These are phyloP conservation scores for Fusarium bactridioides DNA, from an alignment of 2,329 filamentous ascomycete genomes.

Conservation along the genomic window DNA sequence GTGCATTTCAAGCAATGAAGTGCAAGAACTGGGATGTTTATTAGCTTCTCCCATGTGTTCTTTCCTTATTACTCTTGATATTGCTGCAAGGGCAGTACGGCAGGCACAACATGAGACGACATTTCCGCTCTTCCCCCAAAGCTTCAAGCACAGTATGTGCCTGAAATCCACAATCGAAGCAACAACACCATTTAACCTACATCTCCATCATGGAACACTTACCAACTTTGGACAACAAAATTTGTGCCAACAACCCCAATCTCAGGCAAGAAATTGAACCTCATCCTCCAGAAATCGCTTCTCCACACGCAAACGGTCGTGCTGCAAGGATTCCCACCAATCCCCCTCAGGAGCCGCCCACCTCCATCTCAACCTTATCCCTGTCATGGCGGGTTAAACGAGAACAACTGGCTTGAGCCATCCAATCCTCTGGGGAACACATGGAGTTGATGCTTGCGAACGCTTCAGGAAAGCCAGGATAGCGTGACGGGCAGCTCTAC, in stretches of 20 bases:
- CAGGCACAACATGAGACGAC: slow-evolving; percentile 14
- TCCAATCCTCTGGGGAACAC: slow-evolving; percentile 16
- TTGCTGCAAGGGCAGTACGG: slow-evolving; percentile 1
- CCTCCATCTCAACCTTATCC: slow-evolving; percentile 26
- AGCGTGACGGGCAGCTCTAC: background rate
- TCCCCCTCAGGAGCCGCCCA: slow-evolving; percentile 15
- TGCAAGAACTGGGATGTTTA: background rate
- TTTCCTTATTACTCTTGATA: slow-evolving; percentile 1
- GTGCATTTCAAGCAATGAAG: background rate
- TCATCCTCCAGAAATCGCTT: slow-evolving; percentile 20
- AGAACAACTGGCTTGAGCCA: slow-evolving; percentile 30
- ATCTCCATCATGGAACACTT: background rate
- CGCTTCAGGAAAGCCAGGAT: slow-evolving; percentile 8
- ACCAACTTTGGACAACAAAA: background rate
- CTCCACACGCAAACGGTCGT: slow-evolving; percentile 29
- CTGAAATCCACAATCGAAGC: slow-evolving; percentile 6
- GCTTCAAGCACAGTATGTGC: background rate
- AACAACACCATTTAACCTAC: slow-evolving; percentile 14
- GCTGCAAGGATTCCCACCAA: slow-evolving; percentile 30
- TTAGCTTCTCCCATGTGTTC: background rate
- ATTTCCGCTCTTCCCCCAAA: slow-evolving; percentile 7
- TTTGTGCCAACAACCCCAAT: background rate
- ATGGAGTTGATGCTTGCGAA: slow-evolving; percentile 10
- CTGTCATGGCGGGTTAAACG: slow-evolving; percentile 18
- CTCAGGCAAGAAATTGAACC: slow-evolving; percentile 14